phyloP scores from a whole-genome alignment of 805 yeast genomes.

The Suhomyces faveliae region DNA sequence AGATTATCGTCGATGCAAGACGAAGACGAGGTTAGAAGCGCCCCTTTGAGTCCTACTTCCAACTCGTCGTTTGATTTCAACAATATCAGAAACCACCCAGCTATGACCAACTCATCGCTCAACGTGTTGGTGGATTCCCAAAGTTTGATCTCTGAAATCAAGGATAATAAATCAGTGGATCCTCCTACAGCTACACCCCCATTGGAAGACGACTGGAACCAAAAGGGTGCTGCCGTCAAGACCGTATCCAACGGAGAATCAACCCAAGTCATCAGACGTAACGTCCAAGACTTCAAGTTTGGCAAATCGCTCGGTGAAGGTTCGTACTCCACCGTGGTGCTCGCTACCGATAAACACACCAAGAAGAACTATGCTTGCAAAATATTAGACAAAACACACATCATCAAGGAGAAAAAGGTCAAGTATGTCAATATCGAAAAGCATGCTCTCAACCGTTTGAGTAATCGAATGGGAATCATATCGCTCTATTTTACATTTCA shows the following conservation, averaged over 20 bases:
- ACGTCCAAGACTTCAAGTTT: slow-evolving; percentile 40
- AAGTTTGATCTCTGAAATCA: slow-evolving; percentile 1
- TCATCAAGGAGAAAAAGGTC: slow-evolving; percentile 78
- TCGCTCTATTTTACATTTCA: slow-evolving; percentile 77
- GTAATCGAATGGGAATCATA: slow-evolving; percentile 59
- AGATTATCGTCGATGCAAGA: slow-evolving; percentile 22
- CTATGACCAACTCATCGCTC: slow-evolving; percentile 34
- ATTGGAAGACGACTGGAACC: slow-evolving; percentile 27
- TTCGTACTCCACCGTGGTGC: slow-evolving; percentile 44
- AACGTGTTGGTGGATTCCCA: slow-evolving; percentile 30
- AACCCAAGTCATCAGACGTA: slow-evolving; percentile 30
- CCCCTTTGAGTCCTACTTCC: slow-evolving; percentile 31
- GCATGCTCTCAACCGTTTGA: slow-evolving; percentile 70
- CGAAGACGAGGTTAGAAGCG: slow-evolving; percentile 19
- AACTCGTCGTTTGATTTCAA: slow-evolving; percentile 33
- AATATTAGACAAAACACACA: slow-evolving; percentile 71
- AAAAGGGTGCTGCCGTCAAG: slow-evolving; percentile 36
- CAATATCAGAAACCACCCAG: slow-evolving; percentile 15
- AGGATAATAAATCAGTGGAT: neutral
- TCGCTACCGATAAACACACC: slow-evolving; percentile 51
- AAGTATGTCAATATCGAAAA: slow-evolving; percentile 83
- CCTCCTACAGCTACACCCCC: neutral
- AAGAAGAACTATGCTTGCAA: slow-evolving; percentile 69
- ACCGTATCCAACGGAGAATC: slow-evolving; percentile 16
- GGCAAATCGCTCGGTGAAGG: slow-evolving; percentile 46